Percentiles rank a stretch among this genome's conserved stretches.
Conservation (phyloP, 257 asterid genomes). For the Orobanche coerulescens region DNA sequence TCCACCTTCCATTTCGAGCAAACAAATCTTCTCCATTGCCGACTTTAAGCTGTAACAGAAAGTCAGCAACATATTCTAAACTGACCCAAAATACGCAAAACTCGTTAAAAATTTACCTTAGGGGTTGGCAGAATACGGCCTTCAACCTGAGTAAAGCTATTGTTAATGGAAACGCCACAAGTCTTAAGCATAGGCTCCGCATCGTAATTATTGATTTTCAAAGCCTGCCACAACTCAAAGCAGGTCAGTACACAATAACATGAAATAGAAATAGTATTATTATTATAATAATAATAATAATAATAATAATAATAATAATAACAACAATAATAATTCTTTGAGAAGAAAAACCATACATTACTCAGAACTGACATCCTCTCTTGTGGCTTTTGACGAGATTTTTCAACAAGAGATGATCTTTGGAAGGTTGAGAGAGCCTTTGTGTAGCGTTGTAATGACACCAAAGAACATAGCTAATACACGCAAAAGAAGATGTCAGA, state of each 20-base stretch:
- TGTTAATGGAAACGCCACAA: slow-evolving; percentile 62
- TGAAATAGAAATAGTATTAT: too few species aligned
- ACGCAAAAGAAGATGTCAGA: neutral
- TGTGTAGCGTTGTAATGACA: slow-evolving; percentile 80
- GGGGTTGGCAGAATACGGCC: slow-evolving; percentile 83
- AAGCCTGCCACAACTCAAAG: slow-evolving; percentile 44
- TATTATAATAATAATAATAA: too few species aligned
- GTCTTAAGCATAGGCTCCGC: slow-evolving; percentile 73
- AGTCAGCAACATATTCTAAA: slow-evolving; percentile 1
- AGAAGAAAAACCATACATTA: slow-evolving; percentile 32
- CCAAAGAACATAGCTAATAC: slow-evolving; percentile 58
- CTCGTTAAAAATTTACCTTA: slow-evolving; percentile 34
- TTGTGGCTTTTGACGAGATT: slow-evolving; percentile 79
- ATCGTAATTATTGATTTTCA: slow-evolving; percentile 66
- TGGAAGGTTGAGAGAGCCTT: slow-evolving; percentile 62
- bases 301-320: neutral
- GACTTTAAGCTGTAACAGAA: slow-evolving; percentile 59
- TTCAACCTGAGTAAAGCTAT: slow-evolving; percentile 66
- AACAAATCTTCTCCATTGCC: slow-evolving; percentile 73
- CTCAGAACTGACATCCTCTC: slow-evolving; percentile 69
- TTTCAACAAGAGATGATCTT: slow-evolving; percentile 75
- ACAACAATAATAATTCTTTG: neutral
- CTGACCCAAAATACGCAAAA: neutral
- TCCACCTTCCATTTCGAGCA: slow-evolving; percentile 86
- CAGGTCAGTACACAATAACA: slow-evolving; percentile 7